Conservation (phyloP, 129 eudicot genomes). For the Rutidosis leptorrhynchoides region DNA sequence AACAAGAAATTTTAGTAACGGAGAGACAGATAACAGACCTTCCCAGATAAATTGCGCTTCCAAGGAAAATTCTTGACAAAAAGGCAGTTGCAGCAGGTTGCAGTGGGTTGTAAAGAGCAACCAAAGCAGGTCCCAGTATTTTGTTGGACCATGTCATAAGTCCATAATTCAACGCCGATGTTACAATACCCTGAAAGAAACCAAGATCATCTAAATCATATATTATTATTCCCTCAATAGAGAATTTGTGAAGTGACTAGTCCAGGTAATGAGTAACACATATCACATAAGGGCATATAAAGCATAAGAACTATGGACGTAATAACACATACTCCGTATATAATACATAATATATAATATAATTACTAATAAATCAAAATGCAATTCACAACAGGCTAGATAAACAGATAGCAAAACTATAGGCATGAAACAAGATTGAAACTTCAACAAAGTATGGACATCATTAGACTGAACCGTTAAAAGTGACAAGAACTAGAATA, state of each 20-base stretch:
- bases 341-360: too few species aligned
- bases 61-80: constrained; percentile 80
- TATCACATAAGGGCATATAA: background rate
- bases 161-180: constrained; percentile 88
- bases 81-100: constrained; percentile 97
- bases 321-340: too few species aligned
- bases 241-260: background rate
- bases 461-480: background rate
- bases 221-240: background rate
- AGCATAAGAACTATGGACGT: background rate
- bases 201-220: constrained; percentile 15
- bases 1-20: constrained; percentile 6
- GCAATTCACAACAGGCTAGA: background rate
- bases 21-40: constrained; percentile 47
- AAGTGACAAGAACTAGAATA: background rate
- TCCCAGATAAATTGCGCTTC: constrained; percentile 90
- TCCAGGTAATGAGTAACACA: background rate
- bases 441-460: background rate
- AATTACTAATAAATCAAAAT: background rate
- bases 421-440: background rate
- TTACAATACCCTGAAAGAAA: constrained; percentile 67
- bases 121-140: constrained; percentile 85
- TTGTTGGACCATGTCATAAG: constrained; percentile 95
- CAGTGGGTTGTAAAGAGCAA: constrained; percentile 88
- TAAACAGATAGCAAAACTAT: background rate